Evolutionary conservation across 2,329 filamentous ascomycete genomes (phyloP), one percentile per base, ranked within the genome.

Genomic region (Paecilomyces variotii): DNA sequence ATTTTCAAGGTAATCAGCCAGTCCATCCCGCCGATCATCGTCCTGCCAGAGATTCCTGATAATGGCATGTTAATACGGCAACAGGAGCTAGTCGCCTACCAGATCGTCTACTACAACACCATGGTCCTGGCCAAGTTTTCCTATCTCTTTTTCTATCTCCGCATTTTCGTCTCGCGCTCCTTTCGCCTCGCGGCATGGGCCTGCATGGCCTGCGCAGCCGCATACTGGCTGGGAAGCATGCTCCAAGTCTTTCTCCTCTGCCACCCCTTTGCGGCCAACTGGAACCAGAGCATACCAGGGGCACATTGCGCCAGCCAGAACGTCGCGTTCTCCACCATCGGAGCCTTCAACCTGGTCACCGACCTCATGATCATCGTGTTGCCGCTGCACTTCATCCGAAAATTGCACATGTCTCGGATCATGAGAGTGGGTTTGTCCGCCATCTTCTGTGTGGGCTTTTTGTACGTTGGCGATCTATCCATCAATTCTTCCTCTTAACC

Each of bases 81-180:
- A 28, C 34, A 67, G 56, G 63, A 64, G 58, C 61, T 67, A 11
- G 59, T 66, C 6, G 49, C 60, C 35, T 64, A 64, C 28, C 68
- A 71, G 57, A 58, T 64, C 28, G 51, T 71, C 26, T 72, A 70
- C 39, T 67, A 66, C 11, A 58, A 67, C 56, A 63, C 68, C 28
- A 71, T 71, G 60, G 62, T 68, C 11, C 35, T 66, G 9, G 68
- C 69, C 28, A 66, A 70, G 4, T 57, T 71, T 26, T 64, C 68
- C 26, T 67, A 72, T 53, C 67, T 72, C 30, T 62, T 70, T 32
- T 69, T 68, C 53, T 72, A 70, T 55, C 61, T 68, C 10, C 69
- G 68, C 14, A 65, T 72, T 19, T 65, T 72, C 54, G 60, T 72
- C 24, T 70, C 67, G 2, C 64, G 62, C 39, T 68, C 67, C 11